These are phyloP conservation scores for Meripilus lineatus DNA, from an alignment of 1,284 basidiomycete species.

Conservation along the genomic window DNA sequence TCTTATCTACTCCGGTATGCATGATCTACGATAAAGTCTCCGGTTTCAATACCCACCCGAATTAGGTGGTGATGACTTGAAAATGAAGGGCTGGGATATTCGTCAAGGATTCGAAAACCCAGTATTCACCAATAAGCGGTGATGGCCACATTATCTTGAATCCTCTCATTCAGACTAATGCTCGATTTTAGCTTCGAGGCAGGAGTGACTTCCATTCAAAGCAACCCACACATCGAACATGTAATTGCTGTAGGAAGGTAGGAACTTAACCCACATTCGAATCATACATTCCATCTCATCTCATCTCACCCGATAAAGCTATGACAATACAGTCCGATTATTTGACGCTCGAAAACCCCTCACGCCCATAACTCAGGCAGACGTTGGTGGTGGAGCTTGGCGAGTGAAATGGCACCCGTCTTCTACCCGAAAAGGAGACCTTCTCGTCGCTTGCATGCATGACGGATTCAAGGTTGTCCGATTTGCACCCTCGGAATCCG, in stretches of 20 bases:
- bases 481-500: constrained; percentile 29
- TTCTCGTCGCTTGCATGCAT: constrained; percentile 95
- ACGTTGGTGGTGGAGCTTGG: constrained; percentile 93
- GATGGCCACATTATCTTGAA: constrained; percentile 1
- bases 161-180: constrained; percentile 1
- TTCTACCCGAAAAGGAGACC: constrained; percentile 49
- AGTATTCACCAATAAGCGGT: constrained; percentile 74
- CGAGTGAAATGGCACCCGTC: constrained; percentile 93
- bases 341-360: constrained; percentile 79
- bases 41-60: neutral
- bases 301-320: constrained; percentile 45
- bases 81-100: constrained; percentile 89
- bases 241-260: constrained; percentile 90
- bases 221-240: constrained; percentile 76
- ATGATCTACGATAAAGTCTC: neutral
- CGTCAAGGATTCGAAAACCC: constrained; percentile 62
- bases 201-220: constrained; percentile 90
- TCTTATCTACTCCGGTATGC: constrained; percentile 78
- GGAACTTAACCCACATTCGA: constrained; percentile 16
- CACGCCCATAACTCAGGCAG: constrained; percentile 52
- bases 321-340: constrained; percentile 78
- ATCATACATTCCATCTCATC: neutral
- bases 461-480: constrained; percentile 87
- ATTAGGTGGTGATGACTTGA: constrained; percentile 92
- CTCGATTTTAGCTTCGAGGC: constrained; percentile 74